These are phyloP conservation scores for Cryptosporidium xiaoi DNA, from an alignment of 169 alveolate genomes.

Conservation along the genomic window DNA sequence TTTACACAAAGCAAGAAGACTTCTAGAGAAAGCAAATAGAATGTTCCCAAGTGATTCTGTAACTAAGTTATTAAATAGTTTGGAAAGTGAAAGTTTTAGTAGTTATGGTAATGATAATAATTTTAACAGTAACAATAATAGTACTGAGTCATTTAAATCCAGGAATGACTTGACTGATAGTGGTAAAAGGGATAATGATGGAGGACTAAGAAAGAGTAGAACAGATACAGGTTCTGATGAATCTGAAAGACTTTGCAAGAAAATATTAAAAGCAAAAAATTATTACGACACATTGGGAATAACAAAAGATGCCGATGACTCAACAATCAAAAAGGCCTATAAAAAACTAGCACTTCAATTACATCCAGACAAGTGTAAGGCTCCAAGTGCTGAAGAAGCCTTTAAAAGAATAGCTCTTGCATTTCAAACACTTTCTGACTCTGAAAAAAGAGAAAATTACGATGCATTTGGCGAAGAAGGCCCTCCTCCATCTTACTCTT, in stretches of 20 bases:
- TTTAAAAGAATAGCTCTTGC: slow-evolving; percentile 93
- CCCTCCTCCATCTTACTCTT: slow-evolving; percentile 74
- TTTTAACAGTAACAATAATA: not conserved
- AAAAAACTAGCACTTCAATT: slow-evolving; percentile 93
- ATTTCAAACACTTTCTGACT: slow-evolving; percentile 90
- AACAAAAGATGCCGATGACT: slow-evolving; percentile 87
- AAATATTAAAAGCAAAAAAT: slow-evolving; percentile 86
- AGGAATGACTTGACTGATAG: not conserved
- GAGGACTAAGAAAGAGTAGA: not conserved
- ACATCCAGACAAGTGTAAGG: slow-evolving; percentile 97
- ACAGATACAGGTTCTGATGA: slow-evolving; percentile 11
- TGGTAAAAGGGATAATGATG: not conserved
- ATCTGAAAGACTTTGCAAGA: slow-evolving; percentile 78
- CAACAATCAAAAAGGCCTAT: slow-evolving; percentile 92
- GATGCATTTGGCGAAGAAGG: slow-evolving; percentile 84
- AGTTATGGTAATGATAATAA: not conserved
- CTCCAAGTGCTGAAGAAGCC: slow-evolving; percentile 95
- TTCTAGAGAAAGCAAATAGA: slow-evolving; percentile 79
- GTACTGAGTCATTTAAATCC: not conserved
- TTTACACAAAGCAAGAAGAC: slow-evolving; percentile 80
- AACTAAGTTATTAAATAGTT: slow-evolving; percentile 57
- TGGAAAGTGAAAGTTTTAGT: not conserved
- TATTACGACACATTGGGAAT: slow-evolving; percentile 92
- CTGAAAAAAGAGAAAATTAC: slow-evolving; percentile 88
- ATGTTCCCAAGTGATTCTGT: slow-evolving; percentile 83